Percentiles rank a stretch among this genome's conserved stretches.
Conservation (phyloP, 768 basidiomycete species). For the Calocybe cyanea region DNA sequence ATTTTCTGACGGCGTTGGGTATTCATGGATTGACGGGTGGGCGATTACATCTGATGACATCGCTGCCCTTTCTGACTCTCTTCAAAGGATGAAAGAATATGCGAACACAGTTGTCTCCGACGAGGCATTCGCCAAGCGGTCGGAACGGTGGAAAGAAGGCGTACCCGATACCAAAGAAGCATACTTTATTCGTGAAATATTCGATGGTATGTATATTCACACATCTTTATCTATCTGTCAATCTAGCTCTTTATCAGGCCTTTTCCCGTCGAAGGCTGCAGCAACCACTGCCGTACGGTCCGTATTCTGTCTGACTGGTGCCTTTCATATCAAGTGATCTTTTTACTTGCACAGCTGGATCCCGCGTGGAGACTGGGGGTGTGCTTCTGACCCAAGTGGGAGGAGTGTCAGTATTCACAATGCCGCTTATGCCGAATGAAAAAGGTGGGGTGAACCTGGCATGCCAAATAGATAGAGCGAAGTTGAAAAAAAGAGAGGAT, state of each 20-base stretch:
- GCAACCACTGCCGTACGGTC: conserved; percentile 89
- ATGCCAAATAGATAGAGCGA: conserved; percentile 25
- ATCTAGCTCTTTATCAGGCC: conserved; percentile 36
- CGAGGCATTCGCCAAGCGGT: conserved; percentile 69
- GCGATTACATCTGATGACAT: conserved; percentile 14
- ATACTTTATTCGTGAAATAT: conserved; percentile 88
- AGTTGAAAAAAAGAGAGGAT: conserved; percentile 10
- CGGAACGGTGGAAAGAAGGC: conserved; percentile 71
- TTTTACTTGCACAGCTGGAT: conserved; percentile 61
- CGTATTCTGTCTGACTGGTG: conserved; percentile 22
- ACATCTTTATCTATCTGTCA: conserved; percentile 6
- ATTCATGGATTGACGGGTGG: conserved; percentile 97
- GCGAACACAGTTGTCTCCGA: conserved; percentile 75
- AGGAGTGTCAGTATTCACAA: conserved; percentile 95
- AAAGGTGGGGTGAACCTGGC: conserved; percentile 27
- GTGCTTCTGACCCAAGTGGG: conserved; percentile 90
- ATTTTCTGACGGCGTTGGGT: conserved; percentile 98
- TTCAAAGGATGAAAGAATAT: conserved; percentile 80
- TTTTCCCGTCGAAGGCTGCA: conserved; percentile 84
- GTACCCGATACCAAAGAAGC: conserved; percentile 97
- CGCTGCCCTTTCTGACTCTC: conserved; percentile 3
- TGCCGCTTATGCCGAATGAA: conserved; percentile 60
- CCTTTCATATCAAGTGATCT: conserved; percentile 12
- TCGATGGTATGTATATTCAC: conserved; percentile 56
- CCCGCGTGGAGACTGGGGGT: conserved; percentile 96